Evolutionary conservation across 106 monocot genomes (phyloP), one percentile per base, ranked within the genome.

Genomic region (Dioscorea zingiberensis): DNA sequence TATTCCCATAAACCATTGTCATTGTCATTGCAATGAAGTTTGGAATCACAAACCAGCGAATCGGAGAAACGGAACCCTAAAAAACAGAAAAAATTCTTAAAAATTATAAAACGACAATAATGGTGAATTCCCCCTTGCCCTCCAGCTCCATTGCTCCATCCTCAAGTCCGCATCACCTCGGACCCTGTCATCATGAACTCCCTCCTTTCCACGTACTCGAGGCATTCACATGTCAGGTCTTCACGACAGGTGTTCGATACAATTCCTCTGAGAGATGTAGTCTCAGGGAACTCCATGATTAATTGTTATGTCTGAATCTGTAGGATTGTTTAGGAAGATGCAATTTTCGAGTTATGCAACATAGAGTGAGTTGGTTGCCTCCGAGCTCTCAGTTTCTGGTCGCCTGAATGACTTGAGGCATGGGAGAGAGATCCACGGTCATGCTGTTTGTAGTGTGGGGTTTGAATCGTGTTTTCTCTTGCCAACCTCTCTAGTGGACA

Each of bases 131-230:
- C 44, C 54, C 19, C 44, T 70, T 32, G 64, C 59, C 19, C 51
- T 74, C 49, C 79, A 79, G 54, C 73, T 79, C 73, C 79, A 79
- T 62, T 73, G 55, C 62, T 3, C 57, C 58, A 25, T 74, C 45
- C 48, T 74, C 69, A 80, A 74, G 28, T 29, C 79, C 49, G 59
- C 69, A 63, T 49, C 69, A 10, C 55, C 64, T 64, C 49, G 4
- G 48, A 79, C 63, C 46, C 57, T 14, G 17, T 57, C 30, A 64
- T 64, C 64, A 28, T 60, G 14, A 78, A 78, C 68, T 72, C 78
- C 47, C 78, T 78, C 45, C 61, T 78, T 18, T 67, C 74, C 30
- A 1, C 22, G 27, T 80, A 74, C 74, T 70, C 74, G 7, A 70
- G 60, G n/a, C 62, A 68, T 68, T 80, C 60, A 0, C 12, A 11